Conservation (phyloP, 75 land plant genomes). For the Cryptomeria japonica region DNA sequence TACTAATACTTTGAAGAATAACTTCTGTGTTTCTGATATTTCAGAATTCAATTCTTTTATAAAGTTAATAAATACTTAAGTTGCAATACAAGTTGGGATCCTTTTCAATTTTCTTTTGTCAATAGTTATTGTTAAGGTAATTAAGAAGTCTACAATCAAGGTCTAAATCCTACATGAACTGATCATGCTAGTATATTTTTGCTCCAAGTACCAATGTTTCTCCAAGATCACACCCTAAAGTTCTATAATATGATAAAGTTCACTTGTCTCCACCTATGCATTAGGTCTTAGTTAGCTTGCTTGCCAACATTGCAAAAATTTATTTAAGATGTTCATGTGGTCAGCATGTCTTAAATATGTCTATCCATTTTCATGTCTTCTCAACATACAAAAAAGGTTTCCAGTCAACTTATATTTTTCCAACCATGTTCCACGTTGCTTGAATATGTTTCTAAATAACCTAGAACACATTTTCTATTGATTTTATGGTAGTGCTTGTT, state of each 20-base stretch:
- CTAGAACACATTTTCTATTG: neutral
- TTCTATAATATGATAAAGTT: too few relatives aligned
- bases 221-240: too few relatives aligned
- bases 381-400: too few relatives aligned
- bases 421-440: neutral
- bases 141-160: neutral
- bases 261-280: too few relatives aligned
- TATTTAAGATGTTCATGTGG: too few relatives aligned
- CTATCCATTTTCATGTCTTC: too few relatives aligned
- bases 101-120: neutral
- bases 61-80: neutral
- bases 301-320: too few relatives aligned
- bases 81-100: neutral
- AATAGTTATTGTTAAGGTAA: neutral
- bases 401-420: neutral
- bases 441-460: neutral
- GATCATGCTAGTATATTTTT: neutral
- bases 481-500: too few relatives aligned
- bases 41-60: neutral
- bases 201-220: too few relatives aligned
- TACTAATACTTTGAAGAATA: neutral
- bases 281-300: too few relatives aligned
- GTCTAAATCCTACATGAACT: neutral
- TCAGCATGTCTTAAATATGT: too few relatives aligned
- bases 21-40: neutral